phyloP scores from a whole-genome alignment of 139 green algal species.

The Eudorina sp. region DNA sequence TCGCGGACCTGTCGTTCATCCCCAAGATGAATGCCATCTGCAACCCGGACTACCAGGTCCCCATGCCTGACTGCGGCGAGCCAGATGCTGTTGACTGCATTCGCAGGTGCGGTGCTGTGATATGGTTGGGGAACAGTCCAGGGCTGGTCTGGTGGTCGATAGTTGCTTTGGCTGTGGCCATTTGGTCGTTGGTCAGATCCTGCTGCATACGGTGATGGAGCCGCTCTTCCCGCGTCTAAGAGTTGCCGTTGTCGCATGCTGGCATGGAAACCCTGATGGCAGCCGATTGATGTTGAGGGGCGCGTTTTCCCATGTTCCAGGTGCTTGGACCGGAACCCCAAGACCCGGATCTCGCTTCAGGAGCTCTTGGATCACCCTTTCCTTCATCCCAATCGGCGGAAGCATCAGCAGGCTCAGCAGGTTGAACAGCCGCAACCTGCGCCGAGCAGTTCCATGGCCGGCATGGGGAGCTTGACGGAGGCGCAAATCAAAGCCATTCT shows the following conservation, averaged over 20 bases:
- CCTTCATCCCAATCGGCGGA: conserved; percentile 76
- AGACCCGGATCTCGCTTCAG: conserved; percentile 80
- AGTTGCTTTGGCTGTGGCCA: too few species aligned
- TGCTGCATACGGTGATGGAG: too few species aligned
- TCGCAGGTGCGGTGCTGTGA: conserved; percentile 17
- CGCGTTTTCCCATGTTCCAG: conserved; percentile 35
- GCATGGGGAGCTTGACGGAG: conserved; percentile 64
- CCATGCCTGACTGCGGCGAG: conserved; percentile 51
- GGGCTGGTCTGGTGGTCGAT: too few species aligned
- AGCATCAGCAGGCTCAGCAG: neutral
- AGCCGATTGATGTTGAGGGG: too few species aligned
- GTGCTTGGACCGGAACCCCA: conserved; percentile 91
- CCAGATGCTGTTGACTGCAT: conserved; percentile 79
- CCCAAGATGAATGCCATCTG: conserved; percentile 83
- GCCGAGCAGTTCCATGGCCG: neutral
- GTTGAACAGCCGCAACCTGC: neutral
- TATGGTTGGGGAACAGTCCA: too few species aligned
- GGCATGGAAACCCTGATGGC: too few species aligned
- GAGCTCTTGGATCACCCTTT: conserved; percentile 92
- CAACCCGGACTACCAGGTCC: conserved; percentile 39
- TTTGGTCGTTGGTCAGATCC: too few species aligned
- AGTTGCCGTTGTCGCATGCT: too few species aligned
- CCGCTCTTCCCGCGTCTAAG: too few species aligned
- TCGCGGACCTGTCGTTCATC: conserved; percentile 89
- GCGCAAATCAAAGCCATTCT: conserved; percentile 83